Conservation (phyloP, 2,329 filamentous ascomycete genomes). For the Moelleriella libera region DNA sequence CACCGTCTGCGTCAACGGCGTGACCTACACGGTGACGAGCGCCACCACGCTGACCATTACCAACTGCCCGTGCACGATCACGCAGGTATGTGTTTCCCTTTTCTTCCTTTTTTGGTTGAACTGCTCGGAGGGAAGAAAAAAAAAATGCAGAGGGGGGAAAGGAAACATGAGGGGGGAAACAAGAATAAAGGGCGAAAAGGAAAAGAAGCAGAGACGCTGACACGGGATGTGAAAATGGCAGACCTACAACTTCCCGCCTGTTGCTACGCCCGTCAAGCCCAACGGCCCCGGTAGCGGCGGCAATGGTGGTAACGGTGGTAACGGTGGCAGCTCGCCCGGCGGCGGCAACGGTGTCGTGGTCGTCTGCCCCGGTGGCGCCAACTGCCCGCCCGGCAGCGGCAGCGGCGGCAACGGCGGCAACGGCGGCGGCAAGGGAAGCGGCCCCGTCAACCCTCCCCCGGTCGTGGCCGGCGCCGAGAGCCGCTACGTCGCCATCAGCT, state of each 20-base stretch:
- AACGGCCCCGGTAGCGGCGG: not conserved
- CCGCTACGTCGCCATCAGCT: slow-evolving; percentile 8
- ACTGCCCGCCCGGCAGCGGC: not conserved
- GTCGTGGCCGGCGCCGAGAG: slow-evolving; percentile 6
- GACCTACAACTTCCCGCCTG: slow-evolving; percentile 1
- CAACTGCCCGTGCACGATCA: slow-evolving; percentile 36
- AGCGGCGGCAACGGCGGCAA: not conserved
- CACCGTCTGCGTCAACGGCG: slow-evolving; percentile 32
- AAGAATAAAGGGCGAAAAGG: too few species aligned
- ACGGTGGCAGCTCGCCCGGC: not conserved
- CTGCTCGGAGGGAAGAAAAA: too few species aligned
- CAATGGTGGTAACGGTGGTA: not conserved
- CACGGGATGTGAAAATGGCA: not conserved
- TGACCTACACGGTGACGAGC: slow-evolving; percentile 38
- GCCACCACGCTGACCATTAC: slow-evolving; percentile 40
- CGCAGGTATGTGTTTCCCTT: slow-evolving; percentile 13
- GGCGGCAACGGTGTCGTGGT: too few species aligned
- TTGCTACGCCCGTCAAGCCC: slow-evolving; percentile 1
- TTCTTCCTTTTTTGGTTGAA: not conserved
- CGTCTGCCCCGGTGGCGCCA: not conserved
- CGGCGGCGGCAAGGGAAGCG: not conserved
- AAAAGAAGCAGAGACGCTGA: not conserved
- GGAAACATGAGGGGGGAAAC: too few species aligned
- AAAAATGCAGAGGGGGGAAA: too few species aligned
- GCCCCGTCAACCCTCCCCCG: not conserved